Evolutionary conservation across 2,329 filamentous ascomycete genomes (phyloP).

Genomic region (Aspergillus sclerotialis): DNA sequence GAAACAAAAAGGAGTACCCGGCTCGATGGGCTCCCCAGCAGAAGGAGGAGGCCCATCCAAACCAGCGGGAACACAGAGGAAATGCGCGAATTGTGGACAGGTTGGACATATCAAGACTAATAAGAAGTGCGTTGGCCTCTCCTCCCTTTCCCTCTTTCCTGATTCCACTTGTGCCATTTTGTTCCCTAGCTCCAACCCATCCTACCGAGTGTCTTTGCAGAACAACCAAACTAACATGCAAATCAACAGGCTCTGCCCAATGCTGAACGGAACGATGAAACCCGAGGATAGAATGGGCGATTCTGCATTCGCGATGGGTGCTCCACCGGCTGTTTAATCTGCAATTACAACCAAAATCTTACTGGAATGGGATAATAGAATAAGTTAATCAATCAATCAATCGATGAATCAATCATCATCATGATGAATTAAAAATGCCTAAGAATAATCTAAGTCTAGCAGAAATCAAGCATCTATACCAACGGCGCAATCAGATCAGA

Average conservation of each 20-base stretch:
- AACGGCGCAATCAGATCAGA: too few species aligned
- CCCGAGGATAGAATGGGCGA: conserved; percentile 41
- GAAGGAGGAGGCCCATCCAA: conserved; percentile 52
- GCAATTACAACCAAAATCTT: too few species aligned
- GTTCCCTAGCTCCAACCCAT: not conserved
- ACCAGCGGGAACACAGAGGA: conserved; percentile 61
- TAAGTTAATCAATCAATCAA: too few species aligned
- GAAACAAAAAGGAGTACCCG: conserved; percentile 65
- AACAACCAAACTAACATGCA: conserved; percentile 1
- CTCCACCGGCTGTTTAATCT: conserved; percentile 26
- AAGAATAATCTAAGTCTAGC: too few species aligned
- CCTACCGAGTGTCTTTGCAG: not conserved
- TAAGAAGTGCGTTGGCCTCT: conserved; percentile 64
- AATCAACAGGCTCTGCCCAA: conserved; percentile 62
- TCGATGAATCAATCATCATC: too few species aligned
- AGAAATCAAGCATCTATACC: too few species aligned
- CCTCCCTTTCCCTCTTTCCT: conserved; percentile 9
- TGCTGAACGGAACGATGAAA: conserved; percentile 78
- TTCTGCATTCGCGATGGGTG: conserved; percentile 43
- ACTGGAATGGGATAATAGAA: too few species aligned
- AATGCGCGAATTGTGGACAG: conserved; percentile 96
- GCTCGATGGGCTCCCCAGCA: conserved; percentile 38
- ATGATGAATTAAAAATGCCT: conserved; percentile 8
- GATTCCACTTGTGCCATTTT: not conserved
- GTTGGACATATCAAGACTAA: conserved; percentile 98